phyloP scores from a whole-genome alignment of 2,329 filamentous ascomycete genomes.

The Botrytis fragariae region DNA sequence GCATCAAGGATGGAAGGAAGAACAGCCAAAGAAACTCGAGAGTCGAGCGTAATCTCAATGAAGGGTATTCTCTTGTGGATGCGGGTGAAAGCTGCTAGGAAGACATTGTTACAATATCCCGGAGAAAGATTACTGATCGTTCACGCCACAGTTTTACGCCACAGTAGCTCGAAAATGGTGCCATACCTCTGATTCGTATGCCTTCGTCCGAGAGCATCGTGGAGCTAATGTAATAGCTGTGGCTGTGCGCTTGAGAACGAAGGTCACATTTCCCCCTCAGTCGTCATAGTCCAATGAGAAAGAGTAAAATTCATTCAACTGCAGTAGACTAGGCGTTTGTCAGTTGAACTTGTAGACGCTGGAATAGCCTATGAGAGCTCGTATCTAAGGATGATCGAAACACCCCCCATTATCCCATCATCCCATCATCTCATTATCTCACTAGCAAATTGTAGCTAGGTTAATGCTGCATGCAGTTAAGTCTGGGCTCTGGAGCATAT shows the following conservation, averaged over 20 bases:
- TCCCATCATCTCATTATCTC: not conserved
- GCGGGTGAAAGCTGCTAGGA: not conserved
- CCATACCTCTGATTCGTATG: not conserved
- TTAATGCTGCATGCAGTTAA: not conserved
- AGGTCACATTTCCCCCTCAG: not conserved
- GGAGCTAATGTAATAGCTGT: not conserved
- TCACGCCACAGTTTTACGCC: not conserved
- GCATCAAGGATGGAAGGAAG: not conserved
- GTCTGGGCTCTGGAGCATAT: conserved; percentile 8
- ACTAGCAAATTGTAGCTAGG: not conserved
- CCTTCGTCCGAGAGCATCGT: not conserved
- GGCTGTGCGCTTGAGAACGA: conserved; percentile 5
- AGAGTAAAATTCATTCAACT: not conserved
- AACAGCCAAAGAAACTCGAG: not conserved
- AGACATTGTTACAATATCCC: not conserved
- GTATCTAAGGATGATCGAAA: not conserved
- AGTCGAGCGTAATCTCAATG: not conserved
- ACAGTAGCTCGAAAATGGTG: not conserved
- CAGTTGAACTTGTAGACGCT: not conserved
- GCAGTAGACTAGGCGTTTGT: conserved; percentile 8
- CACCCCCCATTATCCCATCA: not conserved
- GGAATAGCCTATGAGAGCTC: not conserved
- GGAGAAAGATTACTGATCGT: not conserved
- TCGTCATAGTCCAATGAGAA: not conserved
- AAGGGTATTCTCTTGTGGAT: not conserved